These are phyloP conservation scores for Aspergillus persii DNA, from an alignment of 2,329 filamentous ascomycete species.

Conservation along the genomic window DNA sequence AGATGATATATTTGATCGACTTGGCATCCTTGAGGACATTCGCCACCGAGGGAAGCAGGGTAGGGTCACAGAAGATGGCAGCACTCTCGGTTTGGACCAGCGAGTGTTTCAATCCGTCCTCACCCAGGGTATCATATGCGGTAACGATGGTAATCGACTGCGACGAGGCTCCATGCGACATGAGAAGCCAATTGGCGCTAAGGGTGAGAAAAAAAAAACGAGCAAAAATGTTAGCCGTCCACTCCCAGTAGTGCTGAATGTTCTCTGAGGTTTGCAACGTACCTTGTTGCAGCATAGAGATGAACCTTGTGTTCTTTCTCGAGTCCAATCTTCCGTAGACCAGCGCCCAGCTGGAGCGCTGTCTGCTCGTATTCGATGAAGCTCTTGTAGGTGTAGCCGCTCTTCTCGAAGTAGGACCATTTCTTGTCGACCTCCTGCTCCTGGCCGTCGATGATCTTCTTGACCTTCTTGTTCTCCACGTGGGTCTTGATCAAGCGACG, in stretches of 20 bases:
- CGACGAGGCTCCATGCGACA: slow-evolving; percentile 73
- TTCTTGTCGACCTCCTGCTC: slow-evolving; percentile 81
- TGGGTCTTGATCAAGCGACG: slow-evolving; percentile 75
- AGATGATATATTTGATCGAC: slow-evolving; percentile 57
- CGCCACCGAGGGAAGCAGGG: slow-evolving; percentile 63
- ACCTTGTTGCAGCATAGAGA: slow-evolving; percentile 81
- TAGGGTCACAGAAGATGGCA: slow-evolving; percentile 83
- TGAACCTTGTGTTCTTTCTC: slow-evolving; percentile 67
- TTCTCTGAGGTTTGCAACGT: slow-evolving; percentile 22
- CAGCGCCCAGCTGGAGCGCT: slow-evolving; percentile 67
- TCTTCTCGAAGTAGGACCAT: slow-evolving; percentile 87
- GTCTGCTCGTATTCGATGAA: slow-evolving; percentile 76
- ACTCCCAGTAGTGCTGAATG: neutral
- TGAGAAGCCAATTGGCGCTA: slow-evolving; percentile 78
- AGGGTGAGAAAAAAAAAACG: neutral
- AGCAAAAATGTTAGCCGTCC: slow-evolving; percentile 3
- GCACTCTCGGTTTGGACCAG: slow-evolving; percentile 75
- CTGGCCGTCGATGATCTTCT: slow-evolving; percentile 81
- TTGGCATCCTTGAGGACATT: slow-evolving; percentile 56
- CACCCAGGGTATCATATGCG: slow-evolving; percentile 88
- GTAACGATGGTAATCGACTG: slow-evolving; percentile 92
- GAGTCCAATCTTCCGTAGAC: slow-evolving; percentile 72
- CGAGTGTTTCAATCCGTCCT: slow-evolving; percentile 80
- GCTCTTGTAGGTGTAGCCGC: slow-evolving; percentile 70
- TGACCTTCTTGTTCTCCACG: slow-evolving; percentile 81